phyloP scores from a whole-genome alignment of 306 rosid genomes.

The Astragalus membranaceus region DNA sequence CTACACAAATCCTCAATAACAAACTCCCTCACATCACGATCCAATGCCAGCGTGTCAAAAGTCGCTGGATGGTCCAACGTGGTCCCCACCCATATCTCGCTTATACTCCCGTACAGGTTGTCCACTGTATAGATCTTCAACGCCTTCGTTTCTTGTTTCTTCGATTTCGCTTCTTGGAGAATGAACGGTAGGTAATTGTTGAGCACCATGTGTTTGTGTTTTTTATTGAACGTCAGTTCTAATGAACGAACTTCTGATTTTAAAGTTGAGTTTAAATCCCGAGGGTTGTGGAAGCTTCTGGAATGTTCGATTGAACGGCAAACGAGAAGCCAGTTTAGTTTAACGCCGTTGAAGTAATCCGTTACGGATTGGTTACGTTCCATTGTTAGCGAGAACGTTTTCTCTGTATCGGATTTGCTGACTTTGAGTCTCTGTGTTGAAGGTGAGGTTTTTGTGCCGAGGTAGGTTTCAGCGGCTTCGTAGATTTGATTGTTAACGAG shows the following conservation, averaged over 20 bases:
- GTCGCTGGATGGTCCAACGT: constrained; percentile 64
- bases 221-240: constrained; percentile 52
- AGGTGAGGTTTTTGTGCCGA: constrained; percentile 50
- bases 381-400: constrained; percentile 34
- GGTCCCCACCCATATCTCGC: constrained; percentile 40
- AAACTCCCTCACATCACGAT: constrained; percentile 32
- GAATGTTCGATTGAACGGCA: constrained; percentile 17
- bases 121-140: constrained; percentile 46
- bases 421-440: constrained; percentile 36
- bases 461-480: constrained; percentile 51
- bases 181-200: constrained; percentile 45
- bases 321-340: constrained; percentile 43
- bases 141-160: constrained; percentile 43
- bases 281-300: constrained; percentile 12
- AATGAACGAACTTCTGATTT: constrained; percentile 46
- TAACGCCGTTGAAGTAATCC: constrained; percentile 44
- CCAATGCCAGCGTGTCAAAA: constrained; percentile 62
- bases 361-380: constrained; percentile 32
- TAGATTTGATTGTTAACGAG: constrained; percentile 49
- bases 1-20: constrained; percentile 42
- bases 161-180: constrained; percentile 27
- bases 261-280: constrained; percentile 26
- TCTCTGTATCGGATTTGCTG: constrained; percentile 38
- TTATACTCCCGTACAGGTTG: constrained; percentile 16
- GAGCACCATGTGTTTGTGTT: constrained; percentile 45